Evolutionary conservation across 805 yeast species (phyloP), one percentile per base, ranked within the genome.

Genomic region (Starmerella floricola): DNA sequence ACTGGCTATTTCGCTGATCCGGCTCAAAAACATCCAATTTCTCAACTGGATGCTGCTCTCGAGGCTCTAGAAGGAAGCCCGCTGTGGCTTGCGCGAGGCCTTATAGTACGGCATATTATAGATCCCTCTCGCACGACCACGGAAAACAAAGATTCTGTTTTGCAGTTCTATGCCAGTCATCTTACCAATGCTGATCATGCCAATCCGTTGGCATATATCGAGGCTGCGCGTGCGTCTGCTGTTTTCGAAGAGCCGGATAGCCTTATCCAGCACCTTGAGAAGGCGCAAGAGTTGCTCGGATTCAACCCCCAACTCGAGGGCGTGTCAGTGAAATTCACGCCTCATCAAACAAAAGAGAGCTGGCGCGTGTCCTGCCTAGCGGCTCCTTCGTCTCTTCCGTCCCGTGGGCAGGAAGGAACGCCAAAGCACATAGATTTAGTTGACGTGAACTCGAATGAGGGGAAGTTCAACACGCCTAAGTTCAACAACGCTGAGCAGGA

Each of bases 161-260:
- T 41, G 8, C 17, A 12, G 11, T 17, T 35, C n/a, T 48, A 48
- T 29, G 58, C 54, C 6, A 51, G 48, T 5, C n/a, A n/a, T n/a
- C n/a, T n/a, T n/a, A n/a, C n/a, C n/a, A 51, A 54, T 4, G 44
- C 30, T 10, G 23, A 23, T 13, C 26, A 16, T 12, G 62, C 42
- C 57, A 65, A 40, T 8, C 44, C 78, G 8, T 66, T 70, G 28
- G 61, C 72, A 6, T 50, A 68, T 49, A 60, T 84, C 44, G 97
- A 88, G 58, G 62, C 65, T 35, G 78, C 91, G 3, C 71, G 87
- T 51, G 63, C 63, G 2, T 53, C 55, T 29, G 47, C 56, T 5
- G 47, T 61, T 16, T 55, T 59, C 42, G 61, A 54, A n/a, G 56
- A 62, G 24, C 58, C 58, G 2, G 50, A 45, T 3, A 38, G 40